A percentile compares a stretch with the other conserved stretches of the same genome.
phyloP scores from a whole-genome alignment of 768 basidiomycete species.

The Dendrothele bispora region DNA sequence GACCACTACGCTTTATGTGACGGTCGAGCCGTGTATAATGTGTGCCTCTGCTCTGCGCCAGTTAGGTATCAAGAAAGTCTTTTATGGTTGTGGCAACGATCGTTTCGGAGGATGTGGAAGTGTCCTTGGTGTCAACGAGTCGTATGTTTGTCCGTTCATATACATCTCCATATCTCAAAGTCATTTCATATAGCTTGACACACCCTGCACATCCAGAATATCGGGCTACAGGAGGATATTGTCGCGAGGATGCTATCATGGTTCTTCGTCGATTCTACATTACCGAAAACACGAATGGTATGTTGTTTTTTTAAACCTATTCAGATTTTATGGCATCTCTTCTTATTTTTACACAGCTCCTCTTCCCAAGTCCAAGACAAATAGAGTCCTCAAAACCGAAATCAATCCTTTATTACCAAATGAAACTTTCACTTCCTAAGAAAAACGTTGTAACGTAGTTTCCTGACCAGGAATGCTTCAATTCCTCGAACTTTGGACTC shows the following conservation, averaged over 20 bases:
- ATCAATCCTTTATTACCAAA: too few relatives aligned
- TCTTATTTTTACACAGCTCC: conserved; percentile 59
- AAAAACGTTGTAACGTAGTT: too few relatives aligned
- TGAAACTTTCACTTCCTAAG: too few relatives aligned
- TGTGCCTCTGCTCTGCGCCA: conserved; percentile 95
- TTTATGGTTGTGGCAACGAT: conserved; percentile 93
- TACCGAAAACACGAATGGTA: conserved; percentile 91
- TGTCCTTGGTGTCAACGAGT: conserved; percentile 82
- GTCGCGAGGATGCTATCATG: conserved; percentile 84
- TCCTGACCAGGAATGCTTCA: too few relatives aligned
- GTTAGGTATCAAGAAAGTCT: conserved; percentile 86
- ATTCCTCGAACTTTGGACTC: too few relatives aligned
- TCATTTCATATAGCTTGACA: conserved; percentile 44
- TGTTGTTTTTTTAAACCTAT: conserved; percentile 8
- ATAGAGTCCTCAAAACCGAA: conserved; percentile 82
- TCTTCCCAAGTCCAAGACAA: conserved; percentile 82
- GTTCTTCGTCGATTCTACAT: conserved; percentile 86
- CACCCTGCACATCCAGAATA: conserved; percentile 80
- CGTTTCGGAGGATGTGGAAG: conserved; percentile 97
- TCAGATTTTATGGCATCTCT: conserved; percentile 11
- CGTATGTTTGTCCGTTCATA: conserved; percentile 41
- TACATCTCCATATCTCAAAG: neutral
- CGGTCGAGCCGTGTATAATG: conserved; percentile 99
- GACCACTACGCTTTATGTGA: conserved; percentile 89
- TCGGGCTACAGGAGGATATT: conserved; percentile 71